Conservation (phyloP, 2,329 filamentous ascomycete species). For the Microascus cirrosus region DNA sequence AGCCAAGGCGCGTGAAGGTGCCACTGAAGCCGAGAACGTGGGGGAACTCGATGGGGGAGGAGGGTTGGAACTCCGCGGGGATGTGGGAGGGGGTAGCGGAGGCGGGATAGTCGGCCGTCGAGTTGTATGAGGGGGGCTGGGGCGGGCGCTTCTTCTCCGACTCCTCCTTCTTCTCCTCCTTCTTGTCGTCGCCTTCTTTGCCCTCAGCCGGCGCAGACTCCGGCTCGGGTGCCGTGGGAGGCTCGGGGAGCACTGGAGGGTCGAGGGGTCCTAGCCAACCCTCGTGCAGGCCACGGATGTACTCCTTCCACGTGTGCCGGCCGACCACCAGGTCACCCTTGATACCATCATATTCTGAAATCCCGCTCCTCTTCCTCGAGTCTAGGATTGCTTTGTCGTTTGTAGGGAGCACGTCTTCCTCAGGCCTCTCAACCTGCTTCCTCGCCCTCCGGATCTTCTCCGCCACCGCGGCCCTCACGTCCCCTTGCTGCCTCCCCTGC, state of each 20-base stretch:
- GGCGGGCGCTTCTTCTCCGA: conserved; percentile 44
- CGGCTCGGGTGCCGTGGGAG: conserved; percentile 23
- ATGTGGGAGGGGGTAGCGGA: conserved; percentile 52
- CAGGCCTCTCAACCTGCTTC: conserved; percentile 42
- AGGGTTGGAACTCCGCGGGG: conserved; percentile 63
- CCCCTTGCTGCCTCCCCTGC: conserved; percentile 85
- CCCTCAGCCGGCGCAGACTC: conserved; percentile 4
- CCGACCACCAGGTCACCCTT: conserved; percentile 83
- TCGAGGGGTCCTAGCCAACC: conserved; percentile 87
- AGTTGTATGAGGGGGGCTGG: conserved; percentile 65
- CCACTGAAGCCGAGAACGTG: conserved; percentile 89
- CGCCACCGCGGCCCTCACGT: conserved; percentile 76
- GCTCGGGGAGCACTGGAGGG: conserved; percentile 22
- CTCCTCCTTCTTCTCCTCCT: conserved; percentile 28
- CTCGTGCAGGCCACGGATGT: conserved; percentile 84
- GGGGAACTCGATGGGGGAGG: conserved; percentile 64
- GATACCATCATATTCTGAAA: conserved; percentile 61
- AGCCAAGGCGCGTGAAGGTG: conserved; percentile 74
- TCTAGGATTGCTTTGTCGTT: conserved; percentile 47
- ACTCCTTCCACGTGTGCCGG: conserved; percentile 94
- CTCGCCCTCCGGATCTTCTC: conserved; percentile 71
- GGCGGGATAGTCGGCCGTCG: conserved; percentile 57
- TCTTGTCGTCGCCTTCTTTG: conserved; percentile 18
- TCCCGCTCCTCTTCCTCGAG: conserved; percentile 53
- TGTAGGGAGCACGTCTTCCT: conserved; percentile 33